Evolutionary conservation across 2,329 filamentous ascomycete genomes (phyloP).

Genomic region (Alternaria viburni): DNA sequence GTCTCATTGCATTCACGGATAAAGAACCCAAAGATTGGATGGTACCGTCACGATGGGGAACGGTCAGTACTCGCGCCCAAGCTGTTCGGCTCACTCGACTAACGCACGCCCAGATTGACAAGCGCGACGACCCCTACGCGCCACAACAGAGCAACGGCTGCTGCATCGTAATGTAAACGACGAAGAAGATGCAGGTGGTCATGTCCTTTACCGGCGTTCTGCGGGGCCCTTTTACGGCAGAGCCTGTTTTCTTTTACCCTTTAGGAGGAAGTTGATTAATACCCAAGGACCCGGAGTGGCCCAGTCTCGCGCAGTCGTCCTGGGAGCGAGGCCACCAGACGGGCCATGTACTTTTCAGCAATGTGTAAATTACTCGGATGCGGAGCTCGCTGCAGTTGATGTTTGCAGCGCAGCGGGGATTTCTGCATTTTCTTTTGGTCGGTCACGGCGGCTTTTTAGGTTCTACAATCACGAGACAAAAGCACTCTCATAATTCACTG

Average conservation of each 20-base stretch:
- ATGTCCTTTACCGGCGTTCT: slow-evolving; percentile 49
- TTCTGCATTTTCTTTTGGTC: slow-evolving; percentile 30
- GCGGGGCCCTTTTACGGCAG: slow-evolving; percentile 46
- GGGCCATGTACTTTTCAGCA: slow-evolving; percentile 48
- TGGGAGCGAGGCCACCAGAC: slow-evolving; percentile 37
- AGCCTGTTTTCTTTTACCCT: slow-evolving; percentile 43
- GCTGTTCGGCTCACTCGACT: slow-evolving; percentile 16
- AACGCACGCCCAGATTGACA: slow-evolving; percentile 70
- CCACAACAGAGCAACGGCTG: slow-evolving; percentile 92
- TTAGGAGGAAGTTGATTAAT: slow-evolving; percentile 45
- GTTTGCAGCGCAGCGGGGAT: slow-evolving; percentile 37
- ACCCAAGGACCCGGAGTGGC: slow-evolving; percentile 32
- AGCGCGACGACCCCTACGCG: slow-evolving; percentile 97
- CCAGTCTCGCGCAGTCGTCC: slow-evolving; percentile 32
- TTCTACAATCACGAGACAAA: slow-evolving; percentile 28
- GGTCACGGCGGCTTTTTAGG: slow-evolving; percentile 33
- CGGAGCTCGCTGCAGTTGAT: slow-evolving; percentile 34
- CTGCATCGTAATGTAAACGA: slow-evolving; percentile 86
- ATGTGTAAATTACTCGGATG: slow-evolving; percentile 50
- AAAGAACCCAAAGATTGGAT: slow-evolving; percentile 95
- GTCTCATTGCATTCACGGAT: slow-evolving; percentile 97
- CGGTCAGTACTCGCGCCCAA: slow-evolving; percentile 55
- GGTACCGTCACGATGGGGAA: slow-evolving; percentile 96
- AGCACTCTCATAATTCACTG: slow-evolving; percentile 10
- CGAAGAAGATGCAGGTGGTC: slow-evolving; percentile 36